Evolutionary conservation across 2,329 filamentous ascomycete genomes (phyloP), one percentile per base, ranked within the genome.

Genomic region (Cladosporium sphaerospermum): DNA sequence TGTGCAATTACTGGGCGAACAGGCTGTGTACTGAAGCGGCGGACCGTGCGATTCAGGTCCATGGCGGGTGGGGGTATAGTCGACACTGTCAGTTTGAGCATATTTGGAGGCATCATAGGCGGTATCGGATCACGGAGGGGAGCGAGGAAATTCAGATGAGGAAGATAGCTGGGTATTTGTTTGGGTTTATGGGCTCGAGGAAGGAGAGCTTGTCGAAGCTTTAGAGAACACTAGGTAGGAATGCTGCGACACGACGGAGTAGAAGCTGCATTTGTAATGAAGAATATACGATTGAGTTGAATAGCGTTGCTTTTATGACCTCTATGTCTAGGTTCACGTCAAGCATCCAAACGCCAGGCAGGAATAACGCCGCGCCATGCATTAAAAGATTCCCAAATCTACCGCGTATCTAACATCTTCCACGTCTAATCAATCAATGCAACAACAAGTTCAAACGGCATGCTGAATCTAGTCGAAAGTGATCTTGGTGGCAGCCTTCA

Each of bases 401-500:
- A 18, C 16, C 16, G 16, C 16, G 16, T 18, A 18, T 18, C 16
- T 18, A 28, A 28, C 23, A 28, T 28, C 23, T 5, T 28, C 7
- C 7, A 28, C 23, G 7, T 28, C 23, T 7, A 28, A 5, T 28
- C 7, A 5, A 28, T 5, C 23, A 28, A 28, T 28, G 1, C 23
- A 28, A 28, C 23, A 28, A 28, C 23, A 28, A 28, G 7, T 7
- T 7, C 7, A 5, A 7, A 5, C 23, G 23, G 7, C 23, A 7
- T 7, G 23, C 23, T 28, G 23, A 28, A 10, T 36, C 58, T 56
- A 69, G 56, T 95, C 89, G 75, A 96, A 96, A 44, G 83, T 91
- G 68, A 96, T 95, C 78, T 96, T 96, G 54, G 86, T 93, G 28
- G 88, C 85, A 71, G 88, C 85, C 73, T 92, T 86, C 69, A 81